phyloP scores from a whole-genome alignment of 2,329 filamentous ascomycete genomes.

The Cladosporium cucumerinum region DNA sequence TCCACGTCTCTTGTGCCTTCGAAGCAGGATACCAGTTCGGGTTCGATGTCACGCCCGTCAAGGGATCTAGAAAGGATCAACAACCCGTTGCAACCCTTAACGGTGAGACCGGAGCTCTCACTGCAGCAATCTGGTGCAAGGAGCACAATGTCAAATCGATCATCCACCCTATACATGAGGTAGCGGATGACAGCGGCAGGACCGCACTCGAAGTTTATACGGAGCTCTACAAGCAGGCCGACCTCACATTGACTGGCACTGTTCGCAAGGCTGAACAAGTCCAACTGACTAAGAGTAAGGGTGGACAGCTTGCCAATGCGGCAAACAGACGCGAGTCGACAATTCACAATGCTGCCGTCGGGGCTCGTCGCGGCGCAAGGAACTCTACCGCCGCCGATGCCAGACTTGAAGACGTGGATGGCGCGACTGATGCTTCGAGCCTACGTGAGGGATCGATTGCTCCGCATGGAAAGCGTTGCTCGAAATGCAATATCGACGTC shows the following conservation, averaged over 20 bases:
- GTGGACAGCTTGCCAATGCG: constrained; percentile 31
- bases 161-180: constrained; percentile 75
- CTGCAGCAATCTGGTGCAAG: constrained; percentile 87
- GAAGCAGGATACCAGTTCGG: constrained; percentile 78
- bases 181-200: constrained; percentile 65
- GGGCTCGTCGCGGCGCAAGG: constrained; percentile 32
- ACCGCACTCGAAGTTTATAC: constrained; percentile 84
- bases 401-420: constrained; percentile 30
- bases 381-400: constrained; percentile 31
- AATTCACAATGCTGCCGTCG: constrained; percentile 32
- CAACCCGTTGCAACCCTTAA: constrained; percentile 76
- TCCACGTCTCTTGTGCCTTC: constrained; percentile 89
- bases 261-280: constrained; percentile 83
- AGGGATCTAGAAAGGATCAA: constrained; percentile 80
- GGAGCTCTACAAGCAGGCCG: constrained; percentile 90
- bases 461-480: constrained; percentile 39
- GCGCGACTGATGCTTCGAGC: constrained; percentile 25
- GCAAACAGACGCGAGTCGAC: constrained; percentile 40
- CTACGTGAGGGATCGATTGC: constrained; percentile 23
- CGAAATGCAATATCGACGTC: constrained; percentile 57
- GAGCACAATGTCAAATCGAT: constrained; percentile 70
- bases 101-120: constrained; percentile 76
- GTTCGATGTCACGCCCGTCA: constrained; percentile 86
- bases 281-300: constrained; percentile 57
- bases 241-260: constrained; percentile 83